Evolutionary conservation across 345 rosid species (phyloP).

Genomic region (Hibiscus trionum): DNA sequence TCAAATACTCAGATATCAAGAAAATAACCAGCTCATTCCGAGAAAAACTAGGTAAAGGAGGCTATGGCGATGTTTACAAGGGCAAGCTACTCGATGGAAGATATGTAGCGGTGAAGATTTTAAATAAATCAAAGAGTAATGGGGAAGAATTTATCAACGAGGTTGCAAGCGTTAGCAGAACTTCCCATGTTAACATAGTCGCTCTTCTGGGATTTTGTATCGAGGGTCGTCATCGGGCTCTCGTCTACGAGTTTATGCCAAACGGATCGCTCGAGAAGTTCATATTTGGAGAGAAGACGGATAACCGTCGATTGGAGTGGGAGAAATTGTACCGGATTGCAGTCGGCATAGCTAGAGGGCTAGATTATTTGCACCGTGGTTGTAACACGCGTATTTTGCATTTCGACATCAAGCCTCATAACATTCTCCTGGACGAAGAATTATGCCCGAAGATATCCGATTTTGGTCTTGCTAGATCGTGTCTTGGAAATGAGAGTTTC

Average conservation of each 20-base stretch:
- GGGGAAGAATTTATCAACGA: neutral
- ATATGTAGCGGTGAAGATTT: neutral
- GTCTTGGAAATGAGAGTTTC: neutral
- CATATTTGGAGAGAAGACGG: neutral
- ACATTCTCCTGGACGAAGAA: constrained; percentile 53
- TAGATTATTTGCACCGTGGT: neutral
- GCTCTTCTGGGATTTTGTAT: neutral
- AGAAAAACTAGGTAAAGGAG: neutral
- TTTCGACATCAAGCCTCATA: constrained; percentile 34
- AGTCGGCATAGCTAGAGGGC: constrained; percentile 35
- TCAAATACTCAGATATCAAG: neutral
- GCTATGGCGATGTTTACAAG: neutral
- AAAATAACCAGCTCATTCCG: neutral
- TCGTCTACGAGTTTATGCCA: neutral
- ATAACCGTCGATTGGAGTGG: neutral
- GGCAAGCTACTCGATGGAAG: neutral
- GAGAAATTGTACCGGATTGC: neutral
- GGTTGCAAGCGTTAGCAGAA: neutral
- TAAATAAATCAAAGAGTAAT: neutral
- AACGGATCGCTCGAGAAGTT: neutral
- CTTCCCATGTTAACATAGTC: neutral
- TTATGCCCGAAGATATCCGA: constrained; percentile 49
- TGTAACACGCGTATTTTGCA: neutral
- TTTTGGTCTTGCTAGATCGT: constrained; percentile 33
- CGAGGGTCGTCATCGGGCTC: neutral